Percentiles rank a stretch among this genome's conserved stretches.
Conservation (phyloP, 1,284 basidiomycete genomes). For the Ustanciosporium gigantosporum region DNA sequence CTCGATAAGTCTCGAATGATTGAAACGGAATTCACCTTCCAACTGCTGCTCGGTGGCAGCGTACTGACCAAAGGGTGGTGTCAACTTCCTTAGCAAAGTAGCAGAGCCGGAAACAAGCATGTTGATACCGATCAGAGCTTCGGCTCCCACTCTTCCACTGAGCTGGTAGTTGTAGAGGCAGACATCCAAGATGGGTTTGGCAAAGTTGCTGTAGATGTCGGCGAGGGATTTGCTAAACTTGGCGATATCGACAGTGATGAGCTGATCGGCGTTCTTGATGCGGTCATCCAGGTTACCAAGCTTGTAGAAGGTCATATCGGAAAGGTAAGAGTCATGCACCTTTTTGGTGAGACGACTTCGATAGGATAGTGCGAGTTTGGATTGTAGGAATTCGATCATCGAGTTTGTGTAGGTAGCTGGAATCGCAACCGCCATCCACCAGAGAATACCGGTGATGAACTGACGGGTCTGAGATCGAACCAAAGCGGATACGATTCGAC, state of each 20-base stretch:
- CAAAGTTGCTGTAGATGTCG: conserved; percentile 73
- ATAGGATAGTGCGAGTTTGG: conserved; percentile 88
- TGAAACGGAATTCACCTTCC: conserved; percentile 84
- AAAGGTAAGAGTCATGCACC: conserved; percentile 82
- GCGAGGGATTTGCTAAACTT: conserved; percentile 89
- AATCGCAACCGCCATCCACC: conserved; percentile 91
- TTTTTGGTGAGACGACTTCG: conserved; percentile 82
- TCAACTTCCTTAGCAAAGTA: conserved; percentile 61
- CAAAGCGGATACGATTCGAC: conserved; percentile 85
- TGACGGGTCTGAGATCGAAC: conserved; percentile 81
- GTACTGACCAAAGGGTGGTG: conserved; percentile 92
- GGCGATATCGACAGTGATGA: conserved; percentile 94
- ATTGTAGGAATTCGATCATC: conserved; percentile 87
- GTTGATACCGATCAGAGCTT: conserved; percentile 83
- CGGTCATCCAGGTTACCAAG: conserved; percentile 76
- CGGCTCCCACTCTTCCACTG: conserved; percentile 89
- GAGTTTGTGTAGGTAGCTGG: conserved; percentile 85
- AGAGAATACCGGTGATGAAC: conserved; percentile 82
- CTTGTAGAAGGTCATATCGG: conserved; percentile 83
- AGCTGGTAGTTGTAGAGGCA: conserved; percentile 94
- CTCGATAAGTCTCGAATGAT: conserved; percentile 89
- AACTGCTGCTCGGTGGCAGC: conserved; percentile 73
- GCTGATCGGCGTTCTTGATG: conserved; percentile 96
- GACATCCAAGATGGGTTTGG: conserved; percentile 86
- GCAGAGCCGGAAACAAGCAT: conserved; percentile 73